Evolutionary conservation across 495 filamentous ascomycete genomes (phyloP).

Genomic region (Oidiodendron maius): DNA sequence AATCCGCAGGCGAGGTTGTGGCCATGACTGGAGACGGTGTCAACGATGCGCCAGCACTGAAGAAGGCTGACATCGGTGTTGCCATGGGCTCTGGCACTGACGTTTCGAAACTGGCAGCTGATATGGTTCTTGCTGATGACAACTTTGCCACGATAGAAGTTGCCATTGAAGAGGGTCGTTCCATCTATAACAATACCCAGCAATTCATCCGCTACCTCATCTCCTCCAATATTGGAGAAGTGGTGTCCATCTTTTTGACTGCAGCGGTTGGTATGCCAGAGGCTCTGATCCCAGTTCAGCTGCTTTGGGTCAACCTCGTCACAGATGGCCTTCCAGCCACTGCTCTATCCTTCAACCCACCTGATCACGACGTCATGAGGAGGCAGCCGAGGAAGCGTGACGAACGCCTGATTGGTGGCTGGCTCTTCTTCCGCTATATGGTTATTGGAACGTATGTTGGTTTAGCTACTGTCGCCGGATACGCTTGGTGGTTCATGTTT

Average conservation of each 20-base stretch:
- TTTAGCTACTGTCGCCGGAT: conserved; percentile 90
- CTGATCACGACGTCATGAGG: conserved; percentile 96
- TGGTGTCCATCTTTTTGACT: conserved; percentile 98
- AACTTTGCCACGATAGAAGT: conserved; percentile 98
- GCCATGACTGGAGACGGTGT: conserved; percentile 99
- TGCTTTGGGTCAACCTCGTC: conserved; percentile 98
- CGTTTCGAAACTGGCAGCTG: conserved; percentile 91
- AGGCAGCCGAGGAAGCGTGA: conserved; percentile 85
- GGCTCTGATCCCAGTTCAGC: conserved; percentile 93
- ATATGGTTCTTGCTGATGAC: conserved; percentile 98
- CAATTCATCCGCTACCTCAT: conserved; percentile 99
- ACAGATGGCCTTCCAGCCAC: conserved; percentile 97
- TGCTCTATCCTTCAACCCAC: conserved; percentile 93
- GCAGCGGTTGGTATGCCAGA: conserved; percentile 97
- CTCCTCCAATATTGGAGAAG: conserved; percentile 98
- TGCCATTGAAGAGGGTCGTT: conserved; percentile 94
- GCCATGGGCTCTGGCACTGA: conserved; percentile 99
- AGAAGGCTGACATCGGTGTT: conserved; percentile 98
- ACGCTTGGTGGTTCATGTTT: conserved; percentile 99
- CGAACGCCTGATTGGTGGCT: conserved; percentile 84
- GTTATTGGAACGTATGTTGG: conserved; percentile 95
- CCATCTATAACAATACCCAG: conserved; percentile 99
- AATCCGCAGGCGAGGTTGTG: conserved; percentile 88
- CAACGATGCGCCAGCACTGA: conserved; percentile 96
- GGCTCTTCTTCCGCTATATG: conserved; percentile 97